These are phyloP conservation scores for Huiozyma sinensis DNA, from an alignment of 805 yeast genomes.

Conservation along the genomic window DNA sequence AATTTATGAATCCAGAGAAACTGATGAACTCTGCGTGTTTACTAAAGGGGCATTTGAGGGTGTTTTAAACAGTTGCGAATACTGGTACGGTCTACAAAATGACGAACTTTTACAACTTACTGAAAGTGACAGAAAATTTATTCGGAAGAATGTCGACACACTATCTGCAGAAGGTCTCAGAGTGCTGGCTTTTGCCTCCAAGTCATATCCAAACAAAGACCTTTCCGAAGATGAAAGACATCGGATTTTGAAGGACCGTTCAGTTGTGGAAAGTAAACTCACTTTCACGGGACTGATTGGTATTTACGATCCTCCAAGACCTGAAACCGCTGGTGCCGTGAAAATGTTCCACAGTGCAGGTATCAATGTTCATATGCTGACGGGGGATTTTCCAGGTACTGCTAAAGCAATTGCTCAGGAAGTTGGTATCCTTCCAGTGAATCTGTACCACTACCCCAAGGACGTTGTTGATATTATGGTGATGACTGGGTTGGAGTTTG, in stretches of 20 bases:
- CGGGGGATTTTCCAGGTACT: slow-evolving; percentile 87
- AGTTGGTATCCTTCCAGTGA: slow-evolving; percentile 73
- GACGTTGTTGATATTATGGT: slow-evolving; percentile 46
- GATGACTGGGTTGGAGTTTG: slow-evolving; percentile 77
- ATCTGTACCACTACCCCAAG: slow-evolving; percentile 30
- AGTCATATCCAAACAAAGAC: slow-evolving; percentile 24
- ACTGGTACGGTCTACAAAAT: slow-evolving; percentile 47
- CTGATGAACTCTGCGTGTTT: slow-evolving; percentile 41
- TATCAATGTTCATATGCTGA: slow-evolving; percentile 95
- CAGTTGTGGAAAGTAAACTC: slow-evolving; percentile 45
- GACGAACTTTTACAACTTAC: slow-evolving; percentile 41
- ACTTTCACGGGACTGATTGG: slow-evolving; percentile 80
- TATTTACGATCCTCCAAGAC: slow-evolving; percentile 96
- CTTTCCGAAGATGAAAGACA: slow-evolving; percentile 24
- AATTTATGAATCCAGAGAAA: slow-evolving; percentile 43
- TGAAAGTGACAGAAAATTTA: slow-evolving; percentile 35
- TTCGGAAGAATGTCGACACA: slow-evolving; percentile 45
- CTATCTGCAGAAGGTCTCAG: slow-evolving; percentile 80
- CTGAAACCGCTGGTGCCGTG: slow-evolving; percentile 67
- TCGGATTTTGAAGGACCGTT: slow-evolving; percentile 19
- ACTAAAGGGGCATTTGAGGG: slow-evolving; percentile 89
- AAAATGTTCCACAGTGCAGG: slow-evolving; percentile 78
- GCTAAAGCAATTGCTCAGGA: slow-evolving; percentile 78
- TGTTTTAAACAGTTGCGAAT: slow-evolving; percentile 50
- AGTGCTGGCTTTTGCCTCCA: slow-evolving; percentile 66